Percentiles rank a stretch among this genome's conserved stretches.
These are phyloP conservation scores for Gloeopeniophorella convolvens DNA, from an alignment of 768 basidiomycete genomes.

Conservation along the genomic window DNA sequence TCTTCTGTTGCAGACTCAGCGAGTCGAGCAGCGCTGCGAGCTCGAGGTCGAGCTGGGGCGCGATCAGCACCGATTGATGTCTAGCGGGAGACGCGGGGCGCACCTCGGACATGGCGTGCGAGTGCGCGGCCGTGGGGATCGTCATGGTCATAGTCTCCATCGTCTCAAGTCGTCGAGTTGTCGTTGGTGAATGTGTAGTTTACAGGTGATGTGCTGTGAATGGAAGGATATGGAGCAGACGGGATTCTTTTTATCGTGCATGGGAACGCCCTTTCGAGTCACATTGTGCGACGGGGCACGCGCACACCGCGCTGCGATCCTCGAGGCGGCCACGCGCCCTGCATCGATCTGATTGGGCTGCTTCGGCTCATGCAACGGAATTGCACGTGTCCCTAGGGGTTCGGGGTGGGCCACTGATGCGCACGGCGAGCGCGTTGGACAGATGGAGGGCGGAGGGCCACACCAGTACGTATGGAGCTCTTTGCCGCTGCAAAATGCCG, in stretches of 20 bases:
- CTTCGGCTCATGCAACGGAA: slow-evolving; percentile 14
- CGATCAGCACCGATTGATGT: background rate
- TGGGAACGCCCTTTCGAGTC: slow-evolving; percentile 6
- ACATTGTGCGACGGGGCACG: slow-evolving; percentile 2
- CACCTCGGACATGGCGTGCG: slow-evolving; percentile 17
- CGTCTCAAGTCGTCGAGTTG: background rate
- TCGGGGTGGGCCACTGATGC: too few species aligned
- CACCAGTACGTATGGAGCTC: too few species aligned
- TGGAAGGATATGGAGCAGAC: background rate
- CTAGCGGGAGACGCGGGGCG: too few species aligned
- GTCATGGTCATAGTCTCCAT: slow-evolving; percentile 19
- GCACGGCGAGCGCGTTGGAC: too few species aligned
- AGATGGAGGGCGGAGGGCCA: too few species aligned
- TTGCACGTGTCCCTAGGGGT: too few species aligned
- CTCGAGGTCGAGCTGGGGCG: slow-evolving; percentile 16
- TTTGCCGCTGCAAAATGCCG: too few species aligned
- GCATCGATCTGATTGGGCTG: slow-evolving; percentile 17
- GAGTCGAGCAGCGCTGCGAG: slow-evolving; percentile 16
- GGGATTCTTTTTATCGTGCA: slow-evolving; percentile 5
- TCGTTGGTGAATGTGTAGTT: background rate
- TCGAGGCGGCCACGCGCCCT: slow-evolving; percentile 10
- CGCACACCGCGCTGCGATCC: slow-evolving; percentile 7
- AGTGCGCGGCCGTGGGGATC: slow-evolving; percentile 15
- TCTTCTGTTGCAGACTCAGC: slow-evolving; percentile 18
- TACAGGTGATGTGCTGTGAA: background rate